Conservation (phyloP, 2,329 filamentous ascomycete species). For the Colletotrichum noveboracense region DNA sequence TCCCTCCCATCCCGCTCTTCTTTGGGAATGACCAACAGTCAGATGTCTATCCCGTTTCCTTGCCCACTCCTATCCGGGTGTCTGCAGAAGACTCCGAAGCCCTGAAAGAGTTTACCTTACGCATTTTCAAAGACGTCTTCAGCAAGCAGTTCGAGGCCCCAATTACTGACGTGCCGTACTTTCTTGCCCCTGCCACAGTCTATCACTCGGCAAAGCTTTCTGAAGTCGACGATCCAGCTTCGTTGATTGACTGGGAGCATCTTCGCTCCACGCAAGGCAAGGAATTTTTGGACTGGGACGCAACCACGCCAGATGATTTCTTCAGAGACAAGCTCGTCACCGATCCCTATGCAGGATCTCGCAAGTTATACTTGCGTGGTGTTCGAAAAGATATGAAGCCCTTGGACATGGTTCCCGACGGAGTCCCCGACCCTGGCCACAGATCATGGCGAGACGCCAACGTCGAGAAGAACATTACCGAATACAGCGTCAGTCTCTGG, state of each 20-base stretch:
- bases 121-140: conserved; percentile 83
- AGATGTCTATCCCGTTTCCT: conserved; percentile 53
- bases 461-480: conserved; percentile 68
- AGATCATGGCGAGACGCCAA: conserved; percentile 38
- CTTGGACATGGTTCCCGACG: conserved; percentile 67
- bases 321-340: conserved; percentile 59
- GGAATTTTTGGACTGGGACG: conserved; percentile 42
- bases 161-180: conserved; percentile 76
- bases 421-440: conserved; percentile 53
- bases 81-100: conserved; percentile 49
- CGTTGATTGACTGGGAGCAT: conserved; percentile 66
- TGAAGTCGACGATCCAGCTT: conserved; percentile 16
- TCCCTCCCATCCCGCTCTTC: conserved; percentile 75
- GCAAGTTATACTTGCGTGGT: conserved; percentile 62
- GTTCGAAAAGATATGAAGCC: conserved; percentile 65
- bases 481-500: conserved; percentile 83
- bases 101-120: conserved; percentile 76
- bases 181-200: conserved; percentile 67
- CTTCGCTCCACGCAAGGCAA: conserved; percentile 45
- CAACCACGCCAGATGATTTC: conserved; percentile 50
- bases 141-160: conserved; percentile 81
- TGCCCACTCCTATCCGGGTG: conserved; percentile 49
- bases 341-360: conserved; percentile 67
- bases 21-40: conserved; percentile 70
- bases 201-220: conserved; percentile 29